Evolutionary conservation across 306 rosid species (phyloP).

Genomic region (Quillaja saponaria): DNA sequence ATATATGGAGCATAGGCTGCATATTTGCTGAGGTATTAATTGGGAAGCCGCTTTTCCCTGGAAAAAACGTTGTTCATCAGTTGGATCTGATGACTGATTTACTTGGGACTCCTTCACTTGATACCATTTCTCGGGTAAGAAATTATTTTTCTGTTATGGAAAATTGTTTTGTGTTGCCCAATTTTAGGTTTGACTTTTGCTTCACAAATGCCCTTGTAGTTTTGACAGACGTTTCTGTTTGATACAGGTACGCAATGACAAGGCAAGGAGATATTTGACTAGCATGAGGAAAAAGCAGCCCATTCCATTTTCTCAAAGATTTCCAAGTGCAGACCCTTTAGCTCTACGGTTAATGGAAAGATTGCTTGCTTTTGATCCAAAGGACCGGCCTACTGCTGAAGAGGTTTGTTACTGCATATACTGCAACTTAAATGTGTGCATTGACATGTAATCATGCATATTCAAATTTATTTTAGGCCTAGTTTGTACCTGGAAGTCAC

Average conservation of each 20-base stretch:
- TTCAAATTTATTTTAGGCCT: constrained; percentile 7
- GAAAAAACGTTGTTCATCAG: constrained; percentile 95
- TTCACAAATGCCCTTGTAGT: background rate
- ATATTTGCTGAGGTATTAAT: constrained; percentile 90
- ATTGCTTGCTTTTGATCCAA: constrained; percentile 92
- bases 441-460: constrained; percentile 1
- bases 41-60: constrained; percentile 95
- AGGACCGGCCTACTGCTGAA: constrained; percentile 92
- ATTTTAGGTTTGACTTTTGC: background rate
- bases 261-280: constrained; percentile 91
- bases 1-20: constrained; percentile 96
- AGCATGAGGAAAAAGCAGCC: constrained; percentile 91
- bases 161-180: constrained; percentile 12
- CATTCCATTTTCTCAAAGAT: constrained; percentile 66
- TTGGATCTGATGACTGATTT: constrained; percentile 94
- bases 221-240: constrained; percentile 24
- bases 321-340: constrained; percentile 87
- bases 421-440: constrained; percentile 1
- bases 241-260: constrained; percentile 83
- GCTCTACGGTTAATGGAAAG: constrained; percentile 67
- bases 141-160: background rate
- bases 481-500: constrained; percentile 16
- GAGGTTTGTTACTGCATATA: constrained; percentile 60
- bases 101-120: constrained; percentile 89
- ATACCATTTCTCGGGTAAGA: constrained; percentile 78